phyloP scores from a whole-genome alignment of 2,329 filamentous ascomycete genomes.

The Paracorniculantispora psalliotae region DNA sequence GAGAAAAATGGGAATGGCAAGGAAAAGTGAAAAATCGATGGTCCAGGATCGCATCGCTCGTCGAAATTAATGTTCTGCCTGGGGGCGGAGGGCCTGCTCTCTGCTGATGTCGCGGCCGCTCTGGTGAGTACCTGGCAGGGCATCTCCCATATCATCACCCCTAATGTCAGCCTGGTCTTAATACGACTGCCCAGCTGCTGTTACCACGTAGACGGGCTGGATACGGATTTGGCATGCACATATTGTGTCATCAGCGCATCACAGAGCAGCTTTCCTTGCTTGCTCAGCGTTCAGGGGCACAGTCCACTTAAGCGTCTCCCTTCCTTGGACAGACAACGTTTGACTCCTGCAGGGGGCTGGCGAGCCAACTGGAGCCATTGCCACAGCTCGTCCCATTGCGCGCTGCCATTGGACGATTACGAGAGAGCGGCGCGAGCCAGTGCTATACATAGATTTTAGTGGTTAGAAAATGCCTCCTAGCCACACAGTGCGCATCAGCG shows the following conservation, averaged over 20 bases:
- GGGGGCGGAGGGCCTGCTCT: no score
- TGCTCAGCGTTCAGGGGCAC: not conserved
- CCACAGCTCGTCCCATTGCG: not conserved
- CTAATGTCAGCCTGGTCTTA: no score
- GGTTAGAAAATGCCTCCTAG: slow-evolving; percentile 1
- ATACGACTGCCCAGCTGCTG: not conserved
- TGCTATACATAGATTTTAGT: slow-evolving; percentile 10
- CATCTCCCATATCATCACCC: no score
- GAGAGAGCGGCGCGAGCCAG: not conserved
- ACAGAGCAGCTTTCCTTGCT: not conserved
- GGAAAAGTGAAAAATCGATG: slow-evolving; percentile 2
- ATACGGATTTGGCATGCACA: not conserved
- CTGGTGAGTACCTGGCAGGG: no score
- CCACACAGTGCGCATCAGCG: not conserved
- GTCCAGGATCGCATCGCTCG: not conserved
- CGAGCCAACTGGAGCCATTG: not conserved
- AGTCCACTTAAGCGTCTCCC: not conserved
- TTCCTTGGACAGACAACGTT: slow-evolving; percentile 4
- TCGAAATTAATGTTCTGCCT: not conserved
- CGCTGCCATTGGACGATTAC: not conserved
- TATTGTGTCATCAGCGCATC: not conserved
- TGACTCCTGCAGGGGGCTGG: slow-evolving; percentile 5
- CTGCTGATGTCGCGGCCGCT: no score
- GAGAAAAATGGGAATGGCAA: not conserved
- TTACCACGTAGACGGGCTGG: not conserved